These are phyloP conservation scores for Hypsizygus ulmarius DNA, from an alignment of 1,284 basidiomycete genomes.

Conservation along the genomic window DNA sequence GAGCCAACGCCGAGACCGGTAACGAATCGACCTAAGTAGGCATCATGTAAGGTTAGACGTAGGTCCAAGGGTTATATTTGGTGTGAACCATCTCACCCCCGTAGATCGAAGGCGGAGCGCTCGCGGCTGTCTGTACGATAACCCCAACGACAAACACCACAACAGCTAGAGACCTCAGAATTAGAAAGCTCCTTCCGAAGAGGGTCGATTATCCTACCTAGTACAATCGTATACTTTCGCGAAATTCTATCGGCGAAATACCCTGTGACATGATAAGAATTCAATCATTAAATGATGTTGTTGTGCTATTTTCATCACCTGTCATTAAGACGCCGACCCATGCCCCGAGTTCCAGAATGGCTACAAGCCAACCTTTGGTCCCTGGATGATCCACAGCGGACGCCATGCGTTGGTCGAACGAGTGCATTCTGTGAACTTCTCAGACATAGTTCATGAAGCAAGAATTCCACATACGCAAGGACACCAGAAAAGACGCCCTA, in stretches of 20 bases:
- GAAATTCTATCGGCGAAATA: slow-evolving; percentile 71
- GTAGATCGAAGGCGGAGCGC: slow-evolving; percentile 56
- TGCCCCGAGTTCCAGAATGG: slow-evolving; percentile 68
- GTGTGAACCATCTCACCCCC: slow-evolving; percentile 41
- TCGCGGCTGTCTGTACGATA: slow-evolving; percentile 62
- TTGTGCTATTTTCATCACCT: slow-evolving; percentile 23
- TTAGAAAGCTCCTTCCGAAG: slow-evolving; percentile 1
- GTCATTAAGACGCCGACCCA: slow-evolving; percentile 72
- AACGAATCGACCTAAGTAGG: slow-evolving; percentile 58
- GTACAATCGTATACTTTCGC: slow-evolving; percentile 67
- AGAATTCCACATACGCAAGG: slow-evolving; percentile 40
- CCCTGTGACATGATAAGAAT: slow-evolving; percentile 33
- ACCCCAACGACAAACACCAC: slow-evolving; percentile 67
- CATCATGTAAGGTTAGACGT: slow-evolving; percentile 1
- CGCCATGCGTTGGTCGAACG: slow-evolving; percentile 55
- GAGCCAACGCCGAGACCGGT: slow-evolving; percentile 78
- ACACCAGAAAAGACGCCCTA: slow-evolving; percentile 76
- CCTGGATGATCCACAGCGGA: slow-evolving; percentile 47
- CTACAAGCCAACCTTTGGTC: slow-evolving; percentile 66
- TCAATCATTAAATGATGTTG: background rate
- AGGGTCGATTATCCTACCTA: slow-evolving; percentile 39
- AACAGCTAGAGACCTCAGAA: slow-evolving; percentile 46
- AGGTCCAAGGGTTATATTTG: background rate
- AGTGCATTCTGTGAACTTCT: slow-evolving; percentile 45
- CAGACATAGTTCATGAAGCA: slow-evolving; percentile 2